Base-by-base conservation (phyloP, 78 protist genomes). In the Dictyostelium citrinum region DNA sequence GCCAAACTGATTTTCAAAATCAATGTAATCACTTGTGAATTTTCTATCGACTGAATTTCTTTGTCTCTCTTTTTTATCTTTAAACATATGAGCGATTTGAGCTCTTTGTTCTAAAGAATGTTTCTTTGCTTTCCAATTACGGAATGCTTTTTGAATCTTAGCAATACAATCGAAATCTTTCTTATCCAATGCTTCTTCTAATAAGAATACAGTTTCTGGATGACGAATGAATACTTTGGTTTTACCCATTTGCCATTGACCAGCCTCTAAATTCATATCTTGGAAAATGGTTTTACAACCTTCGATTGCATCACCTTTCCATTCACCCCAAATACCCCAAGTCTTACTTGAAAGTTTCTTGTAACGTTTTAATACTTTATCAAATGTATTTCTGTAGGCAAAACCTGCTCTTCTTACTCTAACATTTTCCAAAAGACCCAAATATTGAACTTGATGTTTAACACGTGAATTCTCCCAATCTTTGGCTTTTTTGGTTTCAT, bases 351-450 rank as follows among this genome's bases (percentile, higher is more conserved):
- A 81, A 58, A 96, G 83, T 74, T 93, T 95, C 95, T 95, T 95
- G 95, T 95, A 98, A 17, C 99, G 91, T 17, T 58, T 43, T 2
- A 96, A 31, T 82, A 98, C 93, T 74, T 95, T 74, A 41, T 91
- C 98, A 31, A 97, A 98, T 68, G 90, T 92, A 20, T 95, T 83
- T 20, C 99, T 96, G 68, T 97, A 98, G 39, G 99, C 97, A 76
- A 94, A 99, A 22, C 99, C 99, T 12, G 99, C 98, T 29, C 99
- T 95, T 14, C 99, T 84, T 9, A 98, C 99, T 29, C 98, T 91
- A 37, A 98, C 90, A 85, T 97, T 98, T 84, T 98, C 99, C 8
- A 96, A n/a, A 27, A 98, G 96, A 74, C 99, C 98, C 58, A 98
- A 83, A 81, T 98, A 97, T 80, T 92, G 91, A 51, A 95, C 95